Evolutionary conservation across 306 rosid species (phyloP), one percentile per base, ranked within the genome.

Genomic region (Cucurbita argyrosperma): DNA sequence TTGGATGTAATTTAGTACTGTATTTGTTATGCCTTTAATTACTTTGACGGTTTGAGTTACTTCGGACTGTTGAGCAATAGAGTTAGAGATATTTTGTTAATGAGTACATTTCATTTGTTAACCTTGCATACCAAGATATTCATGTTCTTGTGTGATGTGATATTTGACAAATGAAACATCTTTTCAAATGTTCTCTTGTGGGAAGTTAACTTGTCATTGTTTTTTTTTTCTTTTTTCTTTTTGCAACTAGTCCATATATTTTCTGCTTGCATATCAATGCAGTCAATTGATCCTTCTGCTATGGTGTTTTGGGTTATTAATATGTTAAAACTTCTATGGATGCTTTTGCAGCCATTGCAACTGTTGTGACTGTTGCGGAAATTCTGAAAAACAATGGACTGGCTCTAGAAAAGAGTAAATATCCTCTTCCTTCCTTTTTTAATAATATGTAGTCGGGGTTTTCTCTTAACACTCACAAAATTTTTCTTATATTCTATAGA

Each of bases 311-410:
- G 19, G 61, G 9, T 7, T 38, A 51, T 7, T 50, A 12, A 8
- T 73, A 40, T 62, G 46, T 58, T 51, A 12, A 13, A 47, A 49
- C 4, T 55, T 37, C 19, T 60, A 56, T 58, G 5, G 40, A 19
- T 60, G 5, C 21, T 37, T 66, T 67, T 76, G 70, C 85, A 84
- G 90, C 90, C 55, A 84, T 87, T 82, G 88, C 88, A 54, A 87
- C 88, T 0, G 90, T 87, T 18, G 90, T 87, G 49, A 87, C 88
- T 43, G 83, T 87, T 77, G 88, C 88, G 5, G 90, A 87, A 79
- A 87, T 87, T 77, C 79, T 87, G 84, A 87, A 87, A 63, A 87
- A 84, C 72, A 87, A 87, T 57, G 90, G 90, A 69, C 75, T 87
- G 74, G 87, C 88, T 72, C 69, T 84, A 58, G 90, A 87, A 79